phyloP scores from a whole-genome alignment of 2,329 filamentous ascomycete species.

The Epichloe coenophiala region DNA sequence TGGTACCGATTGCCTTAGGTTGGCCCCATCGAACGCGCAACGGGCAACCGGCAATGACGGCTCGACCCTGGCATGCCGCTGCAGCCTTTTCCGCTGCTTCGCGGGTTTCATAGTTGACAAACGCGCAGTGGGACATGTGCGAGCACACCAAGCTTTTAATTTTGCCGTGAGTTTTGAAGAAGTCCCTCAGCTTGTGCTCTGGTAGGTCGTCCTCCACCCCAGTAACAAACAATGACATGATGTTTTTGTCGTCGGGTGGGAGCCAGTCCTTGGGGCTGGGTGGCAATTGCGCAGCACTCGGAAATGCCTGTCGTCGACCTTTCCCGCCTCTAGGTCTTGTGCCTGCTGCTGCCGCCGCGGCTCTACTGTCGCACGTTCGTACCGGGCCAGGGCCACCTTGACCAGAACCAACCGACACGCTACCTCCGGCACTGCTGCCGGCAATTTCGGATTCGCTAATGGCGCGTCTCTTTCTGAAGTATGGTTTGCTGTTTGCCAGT shows the following conservation, averaged over 20 bases:
- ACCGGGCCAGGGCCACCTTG: slow-evolving; percentile 60
- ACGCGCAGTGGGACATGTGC: slow-evolving; percentile 93
- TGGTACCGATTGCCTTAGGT: slow-evolving; percentile 79
- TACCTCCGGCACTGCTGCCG: slow-evolving; percentile 28
- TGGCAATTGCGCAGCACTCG: slow-evolving; percentile 58
- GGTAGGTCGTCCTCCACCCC: slow-evolving; percentile 93
- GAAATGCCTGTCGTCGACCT: slow-evolving; percentile 45
- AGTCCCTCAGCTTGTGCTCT: slow-evolving; percentile 79
- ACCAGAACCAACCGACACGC: slow-evolving; percentile 39
- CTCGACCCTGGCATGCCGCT: slow-evolving; percentile 70
- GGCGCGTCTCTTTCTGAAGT: slow-evolving; percentile 76
- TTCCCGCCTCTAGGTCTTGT: slow-evolving; percentile 31
- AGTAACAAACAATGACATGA: slow-evolving; percentile 89
- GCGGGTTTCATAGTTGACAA: slow-evolving; percentile 83
- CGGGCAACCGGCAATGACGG: slow-evolving; percentile 82
- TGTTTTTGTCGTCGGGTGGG: slow-evolving; percentile 69
- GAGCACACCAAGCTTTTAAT: slow-evolving; percentile 90
- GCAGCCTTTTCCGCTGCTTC: slow-evolving; percentile 79
- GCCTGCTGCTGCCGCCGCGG: slow-evolving; percentile 34
- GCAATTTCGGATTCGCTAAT: slow-evolving; percentile 44
- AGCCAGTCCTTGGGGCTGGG: slow-evolving; percentile 74
- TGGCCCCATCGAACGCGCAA: slow-evolving; percentile 84
- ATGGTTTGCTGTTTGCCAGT: slow-evolving; percentile 84
- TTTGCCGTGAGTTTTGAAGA: slow-evolving; percentile 80
- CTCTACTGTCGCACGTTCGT: slow-evolving; percentile 54